These are phyloP conservation scores for Serpula lacrymans DNA, from an alignment of 768 basidiomycete genomes.

Conservation along the genomic window DNA sequence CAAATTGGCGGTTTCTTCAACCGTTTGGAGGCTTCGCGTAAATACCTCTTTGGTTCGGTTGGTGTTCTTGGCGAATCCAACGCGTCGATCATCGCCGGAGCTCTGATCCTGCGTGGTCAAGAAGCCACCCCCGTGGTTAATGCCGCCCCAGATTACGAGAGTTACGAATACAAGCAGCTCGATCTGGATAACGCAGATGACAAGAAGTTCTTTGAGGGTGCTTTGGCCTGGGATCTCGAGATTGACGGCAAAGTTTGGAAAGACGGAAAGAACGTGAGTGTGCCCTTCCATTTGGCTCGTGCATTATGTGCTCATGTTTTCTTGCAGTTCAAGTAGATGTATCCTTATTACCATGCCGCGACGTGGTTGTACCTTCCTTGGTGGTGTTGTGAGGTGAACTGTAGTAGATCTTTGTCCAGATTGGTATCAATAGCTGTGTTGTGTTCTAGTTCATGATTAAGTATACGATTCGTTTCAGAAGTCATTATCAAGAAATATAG, in stretches of 20 bases:
- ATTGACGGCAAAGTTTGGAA: constrained; percentile 87
- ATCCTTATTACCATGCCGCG: too few species aligned
- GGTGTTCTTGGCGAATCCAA: constrained; percentile 84
- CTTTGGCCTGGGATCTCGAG: constrained; percentile 91
- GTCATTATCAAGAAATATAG: too few species aligned
- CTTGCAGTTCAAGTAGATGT: constrained; percentile 31
- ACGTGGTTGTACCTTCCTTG: too few species aligned
- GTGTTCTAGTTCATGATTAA: too few species aligned
- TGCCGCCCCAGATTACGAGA: constrained; percentile 90
- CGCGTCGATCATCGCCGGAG: constrained; percentile 79
- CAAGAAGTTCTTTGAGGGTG: constrained; percentile 89
- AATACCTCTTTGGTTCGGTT: constrained; percentile 91
- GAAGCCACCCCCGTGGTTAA: constrained; percentile 68
- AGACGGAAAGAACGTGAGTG: constrained; percentile 85
- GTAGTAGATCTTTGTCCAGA: too few species aligned
- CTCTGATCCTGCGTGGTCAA: constrained; percentile 78
- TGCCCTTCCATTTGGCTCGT: constrained; percentile 1
- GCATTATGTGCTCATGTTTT: not conserved
- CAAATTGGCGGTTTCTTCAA: constrained; percentile 96
- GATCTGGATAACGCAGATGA: constrained; percentile 71
- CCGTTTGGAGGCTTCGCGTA: constrained; percentile 94
- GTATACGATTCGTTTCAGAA: too few species aligned
- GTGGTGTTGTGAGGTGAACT: too few species aligned
- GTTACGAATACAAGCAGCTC: constrained; percentile 75
- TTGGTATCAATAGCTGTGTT: too few species aligned